Evolutionary conservation across 331 rosid genomes (phyloP).

Genomic region (Quercus lobata): DNA sequence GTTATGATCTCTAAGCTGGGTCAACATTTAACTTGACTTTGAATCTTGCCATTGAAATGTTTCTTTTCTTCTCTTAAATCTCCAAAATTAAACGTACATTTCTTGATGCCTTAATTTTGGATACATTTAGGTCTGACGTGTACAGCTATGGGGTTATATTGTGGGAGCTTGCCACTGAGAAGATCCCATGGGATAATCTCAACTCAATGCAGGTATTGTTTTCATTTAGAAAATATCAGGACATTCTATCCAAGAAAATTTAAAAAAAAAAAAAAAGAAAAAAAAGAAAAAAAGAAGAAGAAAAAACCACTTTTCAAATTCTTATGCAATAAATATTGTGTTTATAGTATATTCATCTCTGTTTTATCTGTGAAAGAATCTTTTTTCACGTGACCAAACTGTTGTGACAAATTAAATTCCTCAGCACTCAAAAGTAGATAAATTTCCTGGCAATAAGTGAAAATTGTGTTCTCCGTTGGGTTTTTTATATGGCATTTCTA

Average conservation of each 20-base stretch:
- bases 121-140: slow-evolving; percentile 74
- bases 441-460: background rate
- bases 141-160: slow-evolving; percentile 96
- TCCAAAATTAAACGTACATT: slow-evolving; percentile 3
- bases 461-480: background rate
- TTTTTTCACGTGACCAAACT: background rate
- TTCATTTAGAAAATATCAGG: slow-evolving; percentile 18
- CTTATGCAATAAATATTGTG: background rate
- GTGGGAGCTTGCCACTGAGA: slow-evolving; percentile 97
- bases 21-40: background rate
- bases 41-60: background rate
- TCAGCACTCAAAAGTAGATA: background rate
- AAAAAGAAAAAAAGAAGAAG: too few species aligned
- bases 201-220: slow-evolving; percentile 94
- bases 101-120: slow-evolving; percentile 14
- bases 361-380: background rate
- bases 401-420: background rate
- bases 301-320: background rate
- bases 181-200: slow-evolving; percentile 98
- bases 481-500: background rate
- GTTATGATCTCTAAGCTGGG: slow-evolving; percentile 22
- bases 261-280: background rate
- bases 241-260: background rate
- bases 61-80: slow-evolving; percentile 9
- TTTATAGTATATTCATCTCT: background rate